Evolutionary conservation across 2,329 filamentous ascomycete genomes (phyloP), one percentile per base, ranked within the genome.

Genomic region (Clonostachys rhizophaga): DNA sequence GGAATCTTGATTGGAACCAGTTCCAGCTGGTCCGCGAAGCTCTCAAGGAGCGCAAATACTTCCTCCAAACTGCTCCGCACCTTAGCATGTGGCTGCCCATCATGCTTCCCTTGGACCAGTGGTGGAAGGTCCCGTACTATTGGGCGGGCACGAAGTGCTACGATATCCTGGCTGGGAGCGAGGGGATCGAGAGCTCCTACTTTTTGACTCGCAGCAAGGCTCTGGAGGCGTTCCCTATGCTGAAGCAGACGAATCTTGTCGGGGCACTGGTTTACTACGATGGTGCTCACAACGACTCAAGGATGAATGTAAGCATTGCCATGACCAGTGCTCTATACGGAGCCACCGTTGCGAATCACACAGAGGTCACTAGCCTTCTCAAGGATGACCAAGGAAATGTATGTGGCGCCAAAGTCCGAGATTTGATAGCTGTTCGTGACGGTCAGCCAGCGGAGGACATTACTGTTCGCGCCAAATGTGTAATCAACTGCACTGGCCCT

Each of bases 181-280:
- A 95, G 65, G 90, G 90, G 47, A 91, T 95, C 58, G 89, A 95
- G 66, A 90, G 82, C 58, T 92, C 88, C 6, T 95, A 95, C 69
- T 95, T 95, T 64, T 70, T 95, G 60, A 91, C 89, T 20, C 86
- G 85, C 66, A 91, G 86, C 64, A 92, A 92, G 68, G 89, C 89
- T 9, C 74, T 95, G 52, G 89, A 92, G 63, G 87, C 87, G 3
- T 95, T 95, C 61, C 90, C 90, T 8, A 94, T 95, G 89, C 68
- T 95, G 54, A 91, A 89, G 70, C 86, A 83, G 61, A 84, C 87
- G 40, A 83, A 86, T 54, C 72, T 95, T 13, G 79, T 91, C 41
- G 90, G 90, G 50, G 89, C 89, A 49, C 71, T 95, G 58, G 89
- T 95, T 20, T 95, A 95, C 74, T 95, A 95, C 63, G 89, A 95